Evolutionary conservation across 129 eudicot genomes (phyloP).

Genomic region (Rutidosis leptorrhynchoides): DNA sequence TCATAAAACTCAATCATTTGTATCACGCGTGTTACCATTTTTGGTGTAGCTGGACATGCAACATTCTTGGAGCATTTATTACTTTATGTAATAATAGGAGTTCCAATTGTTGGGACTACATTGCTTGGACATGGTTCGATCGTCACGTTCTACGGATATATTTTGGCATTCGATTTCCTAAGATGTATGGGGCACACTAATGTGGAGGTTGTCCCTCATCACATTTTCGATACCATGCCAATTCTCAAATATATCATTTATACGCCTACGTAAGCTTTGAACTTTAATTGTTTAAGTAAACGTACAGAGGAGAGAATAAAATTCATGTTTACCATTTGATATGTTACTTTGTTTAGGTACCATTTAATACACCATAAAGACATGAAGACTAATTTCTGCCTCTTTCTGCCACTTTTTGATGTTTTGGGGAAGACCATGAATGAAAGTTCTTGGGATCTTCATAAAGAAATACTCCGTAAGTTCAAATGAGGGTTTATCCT

Average conservation of each 20-base stretch:
- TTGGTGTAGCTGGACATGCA: conserved; percentile 68
- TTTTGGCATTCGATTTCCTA: conserved; percentile 65
- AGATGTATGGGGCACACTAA: conserved; percentile 77
- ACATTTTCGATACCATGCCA: conserved; percentile 41
- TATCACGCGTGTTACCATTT: background rate
- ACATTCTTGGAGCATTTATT: conserved; percentile 71
- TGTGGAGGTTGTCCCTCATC: conserved; percentile 59
- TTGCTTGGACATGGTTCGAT: conserved; percentile 65
- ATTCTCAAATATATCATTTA: conserved; percentile 47
- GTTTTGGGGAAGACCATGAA: conserved; percentile 58
- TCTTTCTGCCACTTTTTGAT: conserved; percentile 78
- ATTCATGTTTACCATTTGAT: background rate
- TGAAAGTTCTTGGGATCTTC: conserved; percentile 57
- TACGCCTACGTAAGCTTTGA: conserved; percentile 58
- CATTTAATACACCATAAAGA: conserved; percentile 62
- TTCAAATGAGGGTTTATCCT: conserved; percentile 42
- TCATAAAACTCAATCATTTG: conserved; percentile 1
- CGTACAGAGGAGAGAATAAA: background rate
- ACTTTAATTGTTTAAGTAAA: background rate
- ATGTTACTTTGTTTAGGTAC: conserved; percentile 41
- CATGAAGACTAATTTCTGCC: conserved; percentile 70
- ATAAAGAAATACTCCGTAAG: conserved; percentile 46
- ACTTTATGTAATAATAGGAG: conserved; percentile 56
- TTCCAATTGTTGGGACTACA: conserved; percentile 60
- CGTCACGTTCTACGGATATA: conserved; percentile 49